Conservation (phyloP, 139 green algal species). For the Chlorella sorokiniana region DNA sequence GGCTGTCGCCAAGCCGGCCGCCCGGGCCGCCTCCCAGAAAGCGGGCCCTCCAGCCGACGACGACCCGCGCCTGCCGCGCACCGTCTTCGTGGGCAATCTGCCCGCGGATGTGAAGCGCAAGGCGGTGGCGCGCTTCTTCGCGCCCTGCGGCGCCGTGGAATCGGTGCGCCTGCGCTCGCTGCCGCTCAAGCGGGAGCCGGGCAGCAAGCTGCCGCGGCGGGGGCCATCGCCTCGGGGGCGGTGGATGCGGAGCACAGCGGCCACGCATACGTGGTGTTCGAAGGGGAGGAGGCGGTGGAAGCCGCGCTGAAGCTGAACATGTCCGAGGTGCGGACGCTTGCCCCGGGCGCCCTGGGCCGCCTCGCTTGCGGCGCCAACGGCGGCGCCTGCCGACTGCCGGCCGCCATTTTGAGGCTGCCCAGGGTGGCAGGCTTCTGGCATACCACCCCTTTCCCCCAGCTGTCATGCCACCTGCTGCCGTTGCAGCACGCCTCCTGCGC, state of each 20-base stretch:
- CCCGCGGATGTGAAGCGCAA: conserved; percentile 64
- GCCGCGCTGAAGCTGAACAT: conserved; percentile 80
- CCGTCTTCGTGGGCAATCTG: conserved; percentile 94
- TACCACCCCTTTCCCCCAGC: too few species aligned
- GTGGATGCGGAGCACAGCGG: conserved; percentile 45
- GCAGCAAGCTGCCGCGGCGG: conserved; percentile 58
- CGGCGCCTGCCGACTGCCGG: background rate
- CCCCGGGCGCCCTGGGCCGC: background rate
- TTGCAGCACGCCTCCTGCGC: too few species aligned
- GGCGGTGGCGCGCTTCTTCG: conserved; percentile 64
- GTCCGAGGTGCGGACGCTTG: conserved; percentile 54
- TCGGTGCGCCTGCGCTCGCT: conserved; percentile 79
- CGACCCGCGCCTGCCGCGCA: conserved; percentile 67
- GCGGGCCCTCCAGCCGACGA: conserved; percentile 41
- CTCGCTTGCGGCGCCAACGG: background rate
- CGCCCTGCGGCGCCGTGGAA: conserved; percentile 72
- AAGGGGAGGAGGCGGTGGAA: conserved; percentile 26
- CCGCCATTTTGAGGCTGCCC: background rate
- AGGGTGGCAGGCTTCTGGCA: too few species aligned
- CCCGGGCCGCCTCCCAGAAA: background rate
- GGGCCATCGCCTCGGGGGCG: conserved; percentile 58
- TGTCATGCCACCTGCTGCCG: too few species aligned
- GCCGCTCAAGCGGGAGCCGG: conserved; percentile 58
- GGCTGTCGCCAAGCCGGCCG: background rate
- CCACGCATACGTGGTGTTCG: conserved; percentile 83